Conservation (phyloP, 305 asterid genomes). For the Fraxinus dipetala region DNA sequence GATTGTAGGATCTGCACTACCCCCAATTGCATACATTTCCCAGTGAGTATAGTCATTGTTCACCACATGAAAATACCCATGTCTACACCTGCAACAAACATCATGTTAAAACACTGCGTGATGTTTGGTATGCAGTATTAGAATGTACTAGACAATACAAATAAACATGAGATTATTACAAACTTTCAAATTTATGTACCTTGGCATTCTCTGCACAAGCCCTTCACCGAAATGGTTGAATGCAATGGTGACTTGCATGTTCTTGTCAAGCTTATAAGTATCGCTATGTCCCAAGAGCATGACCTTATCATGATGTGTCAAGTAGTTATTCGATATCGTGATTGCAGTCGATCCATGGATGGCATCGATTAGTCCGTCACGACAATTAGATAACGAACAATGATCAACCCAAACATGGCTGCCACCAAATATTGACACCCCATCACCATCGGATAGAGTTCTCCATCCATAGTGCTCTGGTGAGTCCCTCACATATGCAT, state of each 20-base stretch:
- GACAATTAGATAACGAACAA: not conserved
- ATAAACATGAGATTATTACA: not conserved
- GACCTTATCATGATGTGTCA: slow-evolving; percentile 4
- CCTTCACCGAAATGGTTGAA: slow-evolving; percentile 1
- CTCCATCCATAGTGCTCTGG: slow-evolving; percentile 8
- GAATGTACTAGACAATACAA: not conserved
- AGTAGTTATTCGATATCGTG: slow-evolving; percentile 8
- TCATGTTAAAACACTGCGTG: not conserved
- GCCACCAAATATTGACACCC: not conserved
- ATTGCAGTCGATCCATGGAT: slow-evolving; percentile 1
- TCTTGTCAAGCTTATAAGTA: not conserved
- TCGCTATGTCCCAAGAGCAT: slow-evolving; percentile 14
- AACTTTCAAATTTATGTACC: not conserved
- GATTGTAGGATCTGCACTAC: slow-evolving; percentile 4
- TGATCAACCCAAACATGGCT: slow-evolving; percentile 8
- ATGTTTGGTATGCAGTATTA: not conserved
- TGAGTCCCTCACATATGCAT: not conserved
- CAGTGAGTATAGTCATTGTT: not conserved
- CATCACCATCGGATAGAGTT: not conserved
- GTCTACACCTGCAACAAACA: not conserved
- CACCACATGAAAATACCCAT: slow-evolving; percentile 4
- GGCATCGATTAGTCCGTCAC: not conserved
- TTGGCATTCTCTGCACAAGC: slow-evolving; percentile 11
- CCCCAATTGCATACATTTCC: slow-evolving; percentile 5
- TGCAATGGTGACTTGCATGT: slow-evolving; percentile 12